Conservation (phyloP, 176 grass and related monocot species). For the maize (Zea mays) region DNA sequence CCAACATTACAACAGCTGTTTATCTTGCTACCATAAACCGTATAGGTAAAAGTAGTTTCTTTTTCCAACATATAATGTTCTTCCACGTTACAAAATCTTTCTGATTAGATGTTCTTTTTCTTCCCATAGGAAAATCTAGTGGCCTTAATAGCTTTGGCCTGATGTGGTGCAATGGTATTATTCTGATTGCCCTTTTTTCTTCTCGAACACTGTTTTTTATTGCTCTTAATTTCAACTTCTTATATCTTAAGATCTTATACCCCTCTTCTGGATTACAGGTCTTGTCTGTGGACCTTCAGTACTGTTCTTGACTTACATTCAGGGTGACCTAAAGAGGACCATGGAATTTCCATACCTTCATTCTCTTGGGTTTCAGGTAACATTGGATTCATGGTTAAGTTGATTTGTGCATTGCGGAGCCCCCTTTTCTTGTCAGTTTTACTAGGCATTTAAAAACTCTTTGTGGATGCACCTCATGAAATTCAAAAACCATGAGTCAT, state of each 20-base stretch:
- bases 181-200: conserved; percentile 23
- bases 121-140: conserved; percentile 81
- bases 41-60: conserved; percentile 58
- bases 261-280: conserved; percentile 56
- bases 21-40: conserved; percentile 99
- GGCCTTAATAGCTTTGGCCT: conserved; percentile 96
- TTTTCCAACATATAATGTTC: conserved; percentile 20
- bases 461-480: background rate
- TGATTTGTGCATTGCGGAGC: background rate
- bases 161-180: conserved; percentile 99
- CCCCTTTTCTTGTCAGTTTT: conserved; percentile 10
- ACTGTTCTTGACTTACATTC: conserved; percentile 84
- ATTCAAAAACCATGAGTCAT: background rate
- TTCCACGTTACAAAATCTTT: conserved; percentile 5
- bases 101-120: conserved; percentile 28
- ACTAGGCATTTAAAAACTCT: conserved; percentile 12
- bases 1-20: conserved; percentile 92
- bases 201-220: conserved; percentile 16
- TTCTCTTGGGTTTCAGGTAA: conserved; percentile 85
- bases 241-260: conserved; percentile 24
- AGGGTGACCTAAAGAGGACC: conserved; percentile 70
- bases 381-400: conserved; percentile 2
- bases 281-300: conserved; percentile 89
- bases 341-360: conserved; percentile 86
- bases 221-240: conserved; percentile 20